Base-by-base conservation (phyloP, 768 basidiomycete genomes). In the Hygrocybe punicea region DNA sequence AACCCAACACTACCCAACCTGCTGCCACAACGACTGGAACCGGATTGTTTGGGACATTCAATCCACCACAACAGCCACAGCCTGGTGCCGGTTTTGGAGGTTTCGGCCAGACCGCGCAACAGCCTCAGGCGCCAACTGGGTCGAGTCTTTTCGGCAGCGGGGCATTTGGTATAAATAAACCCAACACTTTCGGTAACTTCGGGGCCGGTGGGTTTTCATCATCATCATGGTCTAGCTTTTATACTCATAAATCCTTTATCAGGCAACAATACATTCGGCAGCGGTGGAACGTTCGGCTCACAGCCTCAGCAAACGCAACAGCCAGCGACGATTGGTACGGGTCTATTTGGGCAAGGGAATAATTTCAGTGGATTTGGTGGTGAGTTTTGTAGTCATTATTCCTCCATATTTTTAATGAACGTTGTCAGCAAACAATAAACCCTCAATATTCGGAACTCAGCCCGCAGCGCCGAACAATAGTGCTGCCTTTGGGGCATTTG, bases 391-490 rank as follows among this genome's bases (percentile, higher is more conserved):
- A 8, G 19, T 21, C 35, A 24, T 44, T 16, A 29, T 25, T 46
- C 19, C 49, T 49, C 17, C 11, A 33, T 37, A 24, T 13, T 19
- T 4, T 25, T 55, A 48, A 39, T 23, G 29, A 5, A 14, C 10
- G 35, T 33, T 60, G 7, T 60, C 64, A 51, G 64, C 67, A 39
- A 68, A 69, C 55, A 63, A 74, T 19, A 82, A 83, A 56, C 74
- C 82, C 5, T 71, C 72, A 14, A 65, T 82, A 23, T 84, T 85
- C 55, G 81, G 83, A 29, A 47, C 66, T 44, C 79, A 83, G 57
- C 74, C 79, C 34, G 58, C 69, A 3, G 63, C 63, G 9, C 58
- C 60, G 29, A 57, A 75, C 23, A 61, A 71, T 29, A 68, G n/a
- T n/a, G n/a, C 71, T 17, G 69, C 69, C 21, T 78, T 78, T 54